Percentiles rank a stretch among this genome's conserved stretches.
phyloP scores from a whole-genome alignment of 1,139 yeast species.

The Yamadazyma diddensiae region DNA sequence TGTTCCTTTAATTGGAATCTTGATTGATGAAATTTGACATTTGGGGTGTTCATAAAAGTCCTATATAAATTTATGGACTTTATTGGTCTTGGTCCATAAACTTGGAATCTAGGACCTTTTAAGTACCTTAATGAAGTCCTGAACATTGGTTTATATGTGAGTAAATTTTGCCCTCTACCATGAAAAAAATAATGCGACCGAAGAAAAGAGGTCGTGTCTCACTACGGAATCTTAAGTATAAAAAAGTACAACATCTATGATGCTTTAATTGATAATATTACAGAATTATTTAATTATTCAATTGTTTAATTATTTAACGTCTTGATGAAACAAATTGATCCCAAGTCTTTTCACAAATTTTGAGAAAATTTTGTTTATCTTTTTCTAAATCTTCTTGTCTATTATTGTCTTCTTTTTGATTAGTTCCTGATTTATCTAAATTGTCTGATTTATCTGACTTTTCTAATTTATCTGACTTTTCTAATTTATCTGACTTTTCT shows the following conservation, averaged over 20 bases:
- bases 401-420: not conserved
- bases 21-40: conserved; percentile 4
- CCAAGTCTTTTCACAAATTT: conserved; percentile 56
- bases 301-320: conserved; percentile 1
- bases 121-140: conserved; percentile 5
- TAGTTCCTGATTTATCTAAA: not conserved
- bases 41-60: conserved; percentile 1
- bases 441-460: not conserved
- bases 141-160: conserved; percentile 3
- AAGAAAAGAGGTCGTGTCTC: not conserved
- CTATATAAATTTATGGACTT: no score
- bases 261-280: not conserved
- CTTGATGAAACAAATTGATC: conserved; percentile 32
- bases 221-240: not conserved
- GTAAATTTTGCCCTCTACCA: not conserved
- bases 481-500: no score
- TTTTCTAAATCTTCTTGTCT: conserved; percentile 5
- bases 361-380: conserved; percentile 47
- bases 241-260: not conserved
- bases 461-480: no score
- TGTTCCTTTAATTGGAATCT: conserved; percentile 6
- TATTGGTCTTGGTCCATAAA: not conserved
- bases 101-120: not conserved
- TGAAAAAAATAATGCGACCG: not conserved
- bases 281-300: not conserved